Conservation (phyloP, 139 green algal genomes). For the Closterium sp. region DNA sequence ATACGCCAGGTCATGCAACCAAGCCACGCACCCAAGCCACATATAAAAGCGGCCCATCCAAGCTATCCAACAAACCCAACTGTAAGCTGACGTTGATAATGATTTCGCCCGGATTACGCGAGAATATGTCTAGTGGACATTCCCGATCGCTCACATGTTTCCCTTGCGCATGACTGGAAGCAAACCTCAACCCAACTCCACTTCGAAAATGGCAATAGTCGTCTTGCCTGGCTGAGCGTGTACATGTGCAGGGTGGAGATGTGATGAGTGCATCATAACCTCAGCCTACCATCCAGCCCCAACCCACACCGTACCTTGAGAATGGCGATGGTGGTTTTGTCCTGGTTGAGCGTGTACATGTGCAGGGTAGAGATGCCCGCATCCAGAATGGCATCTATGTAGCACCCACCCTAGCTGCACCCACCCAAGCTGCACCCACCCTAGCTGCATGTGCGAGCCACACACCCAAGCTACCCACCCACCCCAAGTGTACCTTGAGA, state of each 20-base stretch:
- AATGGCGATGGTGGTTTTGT: constrained; percentile 75
- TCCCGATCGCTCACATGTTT: no score
- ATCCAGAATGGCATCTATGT: neutral
- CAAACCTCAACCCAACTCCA: neutral
- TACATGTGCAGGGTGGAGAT: constrained; percentile 90
- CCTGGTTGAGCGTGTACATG: constrained; percentile 96
- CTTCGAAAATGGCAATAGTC: constrained; percentile 74
- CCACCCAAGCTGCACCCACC: no score
- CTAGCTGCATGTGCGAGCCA: no score
- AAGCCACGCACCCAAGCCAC: no score
- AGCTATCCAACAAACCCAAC: neutral
- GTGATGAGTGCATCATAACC: constrained; percentile 71
- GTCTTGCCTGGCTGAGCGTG: constrained; percentile 83
- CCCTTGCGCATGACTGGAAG: no score
- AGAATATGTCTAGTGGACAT: constrained; percentile 98
- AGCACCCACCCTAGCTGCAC: no score
- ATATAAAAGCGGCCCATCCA: no score
- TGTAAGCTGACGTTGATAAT: constrained; percentile 75
- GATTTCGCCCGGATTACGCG: constrained; percentile 87
- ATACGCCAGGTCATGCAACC: no score
- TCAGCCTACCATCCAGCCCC: neutral
- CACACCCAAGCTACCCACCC: neutral
- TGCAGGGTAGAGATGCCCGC: constrained; percentile 74
- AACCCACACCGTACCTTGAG: constrained; percentile 50
- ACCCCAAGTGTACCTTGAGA: constrained; percentile 56